These are phyloP conservation scores for Herpetospermum pedunculosum DNA, from an alignment of 306 rosid genomes.

Conservation along the genomic window DNA sequence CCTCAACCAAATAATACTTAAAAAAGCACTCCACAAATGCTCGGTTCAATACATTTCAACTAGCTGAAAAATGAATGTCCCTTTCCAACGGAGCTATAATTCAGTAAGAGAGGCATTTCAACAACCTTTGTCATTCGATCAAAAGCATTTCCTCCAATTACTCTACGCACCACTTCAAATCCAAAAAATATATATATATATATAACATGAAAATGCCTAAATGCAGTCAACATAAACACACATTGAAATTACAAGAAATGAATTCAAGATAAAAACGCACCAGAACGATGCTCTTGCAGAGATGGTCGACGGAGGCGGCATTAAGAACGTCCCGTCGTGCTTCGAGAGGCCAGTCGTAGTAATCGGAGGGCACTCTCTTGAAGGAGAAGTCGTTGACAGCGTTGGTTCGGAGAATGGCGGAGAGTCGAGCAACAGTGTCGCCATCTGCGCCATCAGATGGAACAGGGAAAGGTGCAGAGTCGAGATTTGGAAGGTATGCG, in stretches of 20 bases:
- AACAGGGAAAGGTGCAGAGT: background rate
- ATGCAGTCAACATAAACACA: background rate
- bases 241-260: background rate
- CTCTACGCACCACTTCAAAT: background rate
- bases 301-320: slow-evolving; percentile 67
- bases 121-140: background rate
- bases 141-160: background rate
- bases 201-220: background rate
- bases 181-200: no score
- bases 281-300: slow-evolving; percentile 92
- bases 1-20: background rate
- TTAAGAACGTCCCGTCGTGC: slow-evolving; percentile 50
- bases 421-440: slow-evolving; percentile 56
- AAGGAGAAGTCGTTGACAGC: slow-evolving; percentile 54
- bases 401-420: slow-evolving; percentile 41
- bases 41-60: background rate
- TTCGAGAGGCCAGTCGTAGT: slow-evolving; percentile 82
- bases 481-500: slow-evolving; percentile 11
- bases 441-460: background rate
- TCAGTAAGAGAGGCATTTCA: background rate
- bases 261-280: slow-evolving; percentile 15
- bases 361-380: slow-evolving; percentile 56
- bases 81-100: background rate
- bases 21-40: background rate
- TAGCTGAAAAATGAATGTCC: background rate